Conservation (phyloP, 768 basidiomycete species). For the Strobilomyces echinocephalus region DNA sequence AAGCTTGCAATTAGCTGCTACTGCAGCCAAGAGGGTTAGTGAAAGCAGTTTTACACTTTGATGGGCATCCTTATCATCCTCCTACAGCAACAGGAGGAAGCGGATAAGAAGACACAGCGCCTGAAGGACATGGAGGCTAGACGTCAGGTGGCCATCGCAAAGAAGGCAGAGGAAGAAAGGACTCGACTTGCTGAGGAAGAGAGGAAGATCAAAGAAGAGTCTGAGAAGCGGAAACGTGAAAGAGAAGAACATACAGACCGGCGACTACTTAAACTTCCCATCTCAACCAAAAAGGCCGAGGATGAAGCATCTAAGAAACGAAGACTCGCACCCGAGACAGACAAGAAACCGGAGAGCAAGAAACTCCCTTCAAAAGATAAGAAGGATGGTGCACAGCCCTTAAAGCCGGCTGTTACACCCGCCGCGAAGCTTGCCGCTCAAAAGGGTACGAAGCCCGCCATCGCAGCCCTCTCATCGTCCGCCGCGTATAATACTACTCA, state of each 20-base stretch:
- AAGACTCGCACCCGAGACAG: slow-evolving; percentile 48
- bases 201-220: slow-evolving; percentile 65
- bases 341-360: slow-evolving; percentile 56
- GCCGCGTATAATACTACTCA: slow-evolving; percentile 38
- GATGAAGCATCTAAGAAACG: slow-evolving; percentile 73
- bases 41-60: background rate
- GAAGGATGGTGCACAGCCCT: slow-evolving; percentile 26
- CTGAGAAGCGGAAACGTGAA: slow-evolving; percentile 76
- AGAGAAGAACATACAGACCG: slow-evolving; percentile 75
- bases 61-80: slow-evolving; percentile 5
- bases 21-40: slow-evolving; percentile 83
- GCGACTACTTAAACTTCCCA: slow-evolving; percentile 47
- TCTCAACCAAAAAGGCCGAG: slow-evolving; percentile 60
- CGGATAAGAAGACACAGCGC: slow-evolving; percentile 69
- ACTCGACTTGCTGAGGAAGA: slow-evolving; percentile 60
- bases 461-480: slow-evolving; percentile 33
- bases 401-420: slow-evolving; percentile 28
- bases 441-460: slow-evolving; percentile 36
- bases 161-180: slow-evolving; percentile 79
- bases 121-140: slow-evolving; percentile 80
- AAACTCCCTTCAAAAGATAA: slow-evolving; percentile 59
- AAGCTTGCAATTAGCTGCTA: slow-evolving; percentile 76
- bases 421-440: slow-evolving; percentile 22
- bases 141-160: slow-evolving; percentile 63
- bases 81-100: slow-evolving; percentile 81